Percentiles rank a stretch among this genome's conserved stretches.
phyloP scores from a whole-genome alignment of 106 monocot species.

The Triglochin maritima region DNA sequence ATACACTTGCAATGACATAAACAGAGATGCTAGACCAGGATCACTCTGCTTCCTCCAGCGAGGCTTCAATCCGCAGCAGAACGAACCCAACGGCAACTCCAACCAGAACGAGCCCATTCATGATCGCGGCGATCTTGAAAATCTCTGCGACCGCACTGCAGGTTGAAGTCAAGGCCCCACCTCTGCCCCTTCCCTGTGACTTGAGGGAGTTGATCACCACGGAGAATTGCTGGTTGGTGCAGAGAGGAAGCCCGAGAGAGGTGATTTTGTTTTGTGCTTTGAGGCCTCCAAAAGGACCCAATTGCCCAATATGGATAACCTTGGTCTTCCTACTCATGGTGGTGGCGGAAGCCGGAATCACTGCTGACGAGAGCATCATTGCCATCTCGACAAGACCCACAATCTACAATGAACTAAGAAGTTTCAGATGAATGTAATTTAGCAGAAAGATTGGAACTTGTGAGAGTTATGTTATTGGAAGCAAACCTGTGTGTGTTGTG shows the following conservation, averaged over 20 bases:
- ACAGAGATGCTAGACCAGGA: background rate
- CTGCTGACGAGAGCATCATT: background rate
- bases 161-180: slow-evolving; percentile 33
- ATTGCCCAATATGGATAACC: slow-evolving; percentile 14
- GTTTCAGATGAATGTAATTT: background rate
- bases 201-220: slow-evolving; percentile 28
- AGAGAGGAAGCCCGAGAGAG: slow-evolving; percentile 25
- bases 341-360: background rate
- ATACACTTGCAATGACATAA: background rate
- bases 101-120: slow-evolving; percentile 55
- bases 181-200: background rate
- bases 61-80: slow-evolving; percentile 48
- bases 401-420: background rate
- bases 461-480: background rate
- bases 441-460: background rate
- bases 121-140: slow-evolving; percentile 55
- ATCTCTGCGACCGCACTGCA: slow-evolving; percentile 52
- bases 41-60: slow-evolving; percentile 33
- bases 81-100: slow-evolving; percentile 71
- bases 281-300: slow-evolving; percentile 33
- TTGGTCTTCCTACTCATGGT: slow-evolving; percentile 6
- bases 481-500: background rate
- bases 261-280: slow-evolving; percentile 26
- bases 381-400: slow-evolving; percentile 3
- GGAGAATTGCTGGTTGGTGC: slow-evolving; percentile 35